phyloP scores from a whole-genome alignment of 495 filamentous ascomycete species.

The Apiosordaria backusii region DNA sequence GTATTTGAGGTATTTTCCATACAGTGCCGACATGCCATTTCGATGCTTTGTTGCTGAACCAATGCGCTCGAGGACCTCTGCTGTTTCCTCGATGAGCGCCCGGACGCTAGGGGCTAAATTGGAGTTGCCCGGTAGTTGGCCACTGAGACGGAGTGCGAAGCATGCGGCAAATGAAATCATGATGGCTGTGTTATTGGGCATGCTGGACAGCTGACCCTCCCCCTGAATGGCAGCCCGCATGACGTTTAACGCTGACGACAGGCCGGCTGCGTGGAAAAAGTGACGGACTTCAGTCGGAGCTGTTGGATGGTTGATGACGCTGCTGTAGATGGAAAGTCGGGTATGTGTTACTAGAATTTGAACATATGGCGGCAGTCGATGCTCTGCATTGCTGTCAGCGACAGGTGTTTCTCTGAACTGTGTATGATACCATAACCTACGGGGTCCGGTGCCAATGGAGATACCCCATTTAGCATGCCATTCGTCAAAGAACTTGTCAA shows the following conservation, averaged over 20 bases:
- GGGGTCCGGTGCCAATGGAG: slow-evolving; percentile 54
- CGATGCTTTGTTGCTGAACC: slow-evolving; percentile 60
- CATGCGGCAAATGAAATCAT: slow-evolving; percentile 76
- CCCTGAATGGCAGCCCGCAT: slow-evolving; percentile 69
- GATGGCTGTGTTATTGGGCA: slow-evolving; percentile 75
- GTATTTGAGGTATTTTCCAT: slow-evolving; percentile 59
- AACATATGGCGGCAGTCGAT: slow-evolving; percentile 65
- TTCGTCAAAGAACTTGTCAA: slow-evolving; percentile 58
- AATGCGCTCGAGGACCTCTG: slow-evolving; percentile 64
- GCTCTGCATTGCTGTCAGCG: slow-evolving; percentile 38
- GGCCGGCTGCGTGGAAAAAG: slow-evolving; percentile 64
- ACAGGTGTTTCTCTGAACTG: not conserved
- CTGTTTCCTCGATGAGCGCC: slow-evolving; percentile 65
- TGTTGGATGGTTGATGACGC: slow-evolving; percentile 71
- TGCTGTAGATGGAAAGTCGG: slow-evolving; percentile 65
- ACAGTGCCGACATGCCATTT: slow-evolving; percentile 58
- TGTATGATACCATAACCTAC: slow-evolving; percentile 31
- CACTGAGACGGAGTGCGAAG: slow-evolving; percentile 62
- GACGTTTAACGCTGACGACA: slow-evolving; percentile 69
- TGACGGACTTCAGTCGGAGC: slow-evolving; percentile 65
- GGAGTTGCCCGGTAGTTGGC: slow-evolving; percentile 53
- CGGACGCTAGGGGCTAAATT: slow-evolving; percentile 65
- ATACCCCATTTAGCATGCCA: slow-evolving; percentile 62
- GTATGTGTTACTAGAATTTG: slow-evolving; percentile 73
- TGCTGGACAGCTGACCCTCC: slow-evolving; percentile 63